Evolutionary conservation across 441 rosid species (phyloP).

Genomic region (Gossypium davidsonii): DNA sequence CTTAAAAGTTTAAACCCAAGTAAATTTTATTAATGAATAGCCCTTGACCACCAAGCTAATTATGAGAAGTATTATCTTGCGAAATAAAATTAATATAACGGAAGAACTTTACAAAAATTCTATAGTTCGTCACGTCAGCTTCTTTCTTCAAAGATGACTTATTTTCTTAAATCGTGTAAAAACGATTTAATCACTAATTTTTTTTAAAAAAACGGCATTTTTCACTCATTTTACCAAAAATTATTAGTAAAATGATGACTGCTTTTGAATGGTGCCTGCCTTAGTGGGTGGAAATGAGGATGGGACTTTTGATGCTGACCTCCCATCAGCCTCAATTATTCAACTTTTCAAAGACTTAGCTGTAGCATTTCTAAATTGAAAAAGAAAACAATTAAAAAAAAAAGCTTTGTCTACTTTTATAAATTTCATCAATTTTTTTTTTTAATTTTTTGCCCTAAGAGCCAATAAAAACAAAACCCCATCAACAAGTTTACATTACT

Average conservation of each 20-base stretch:
- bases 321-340: constrained; percentile 22
- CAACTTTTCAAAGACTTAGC: background rate
- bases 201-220: too few species aligned
- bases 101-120: too few species aligned
- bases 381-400: background rate
- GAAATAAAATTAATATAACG: too few species aligned
- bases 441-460: background rate
- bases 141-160: too few species aligned
- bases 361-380: background rate
- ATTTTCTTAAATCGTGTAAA: too few species aligned
- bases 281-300: constrained; percentile 22
- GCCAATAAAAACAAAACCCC: constrained; percentile 1
- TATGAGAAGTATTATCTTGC: too few species aligned
- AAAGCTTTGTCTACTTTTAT: background rate
- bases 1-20: too few species aligned
- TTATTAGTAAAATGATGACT: background rate
- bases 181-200: too few species aligned
- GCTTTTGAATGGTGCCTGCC: background rate
- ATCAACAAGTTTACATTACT: background rate
- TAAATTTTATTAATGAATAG: too few species aligned
- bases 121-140: too few species aligned
- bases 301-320: constrained; percentile 18
- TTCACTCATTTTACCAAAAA: too few species aligned
- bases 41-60: too few species aligned
- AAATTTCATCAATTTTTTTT: background rate